These are phyloP conservation scores for Termitomyces sp. DNA, from an alignment of 768 basidiomycete genomes.

Conservation along the genomic window DNA sequence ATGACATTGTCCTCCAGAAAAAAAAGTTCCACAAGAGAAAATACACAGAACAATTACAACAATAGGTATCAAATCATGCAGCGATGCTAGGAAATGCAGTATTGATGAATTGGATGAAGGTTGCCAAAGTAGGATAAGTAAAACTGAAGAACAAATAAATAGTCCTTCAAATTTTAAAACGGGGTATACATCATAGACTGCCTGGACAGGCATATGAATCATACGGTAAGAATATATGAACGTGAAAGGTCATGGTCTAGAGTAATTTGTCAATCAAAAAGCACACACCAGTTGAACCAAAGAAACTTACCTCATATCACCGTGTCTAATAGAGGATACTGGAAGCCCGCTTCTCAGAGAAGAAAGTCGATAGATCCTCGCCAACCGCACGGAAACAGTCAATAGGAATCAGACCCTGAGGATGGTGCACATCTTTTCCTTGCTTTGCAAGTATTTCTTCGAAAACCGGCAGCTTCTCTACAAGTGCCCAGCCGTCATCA, in stretches of 20 bases:
- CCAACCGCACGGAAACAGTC: constrained; percentile 53
- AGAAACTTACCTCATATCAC: neutral
- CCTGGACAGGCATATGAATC: neutral
- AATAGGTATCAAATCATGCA: neutral
- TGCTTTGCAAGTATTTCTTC: constrained; percentile 22
- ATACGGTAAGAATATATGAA: neutral
- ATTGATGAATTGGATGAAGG: neutral
- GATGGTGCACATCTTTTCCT: constrained; percentile 8
- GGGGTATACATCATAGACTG: neutral
- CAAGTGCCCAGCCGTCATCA: constrained; percentile 69
- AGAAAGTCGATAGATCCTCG: constrained; percentile 42
- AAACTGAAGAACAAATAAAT: neutral
- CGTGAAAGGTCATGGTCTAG: neutral
- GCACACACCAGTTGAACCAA: neutral
- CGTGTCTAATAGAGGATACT: neutral
- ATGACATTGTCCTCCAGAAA: neutral
- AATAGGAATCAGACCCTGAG: constrained; percentile 58
- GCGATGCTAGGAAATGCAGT: neutral
- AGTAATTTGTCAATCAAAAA: neutral
- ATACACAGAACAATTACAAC: neutral
- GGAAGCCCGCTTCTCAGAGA: constrained; percentile 41
- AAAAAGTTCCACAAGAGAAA: neutral
- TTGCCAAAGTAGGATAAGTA: neutral
- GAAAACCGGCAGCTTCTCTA: constrained; percentile 34
- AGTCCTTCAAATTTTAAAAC: neutral